phyloP scores from a whole-genome alignment of 1,284 basidiomycete species.

The Termitomyces sp. region DNA sequence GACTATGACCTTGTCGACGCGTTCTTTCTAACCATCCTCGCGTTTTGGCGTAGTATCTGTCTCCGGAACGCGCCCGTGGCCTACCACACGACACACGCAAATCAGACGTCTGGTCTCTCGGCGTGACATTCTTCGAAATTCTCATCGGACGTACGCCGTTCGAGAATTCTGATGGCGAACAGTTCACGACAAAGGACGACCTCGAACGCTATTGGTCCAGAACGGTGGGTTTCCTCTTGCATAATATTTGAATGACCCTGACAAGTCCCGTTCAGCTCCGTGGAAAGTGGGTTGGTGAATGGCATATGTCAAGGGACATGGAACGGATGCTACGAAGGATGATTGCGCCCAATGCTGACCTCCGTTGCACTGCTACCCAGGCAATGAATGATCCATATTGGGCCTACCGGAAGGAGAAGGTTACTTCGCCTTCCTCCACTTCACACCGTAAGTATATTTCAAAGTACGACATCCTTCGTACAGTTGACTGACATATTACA shows the following conservation, averaged over 20 bases:
- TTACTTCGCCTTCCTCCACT: conserved; percentile 6
- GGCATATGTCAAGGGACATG: conserved; percentile 61
- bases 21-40: conserved; percentile 14
- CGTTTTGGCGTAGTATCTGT: conserved; percentile 60
- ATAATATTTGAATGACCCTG: not conserved
- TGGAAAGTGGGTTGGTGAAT: conserved; percentile 82
- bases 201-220: conserved; percentile 80
- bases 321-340: conserved; percentile 70
- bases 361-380: conserved; percentile 62
- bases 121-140: conserved; percentile 90
- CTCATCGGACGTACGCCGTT: conserved; percentile 88
- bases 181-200: conserved; percentile 77
- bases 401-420: conserved; percentile 29
- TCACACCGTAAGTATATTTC: conserved; percentile 29
- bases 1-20: not conserved
- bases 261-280: conserved; percentile 39
- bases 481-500: conserved; percentile 1
- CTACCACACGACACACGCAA: conserved; percentile 87
- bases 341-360: conserved; percentile 71
- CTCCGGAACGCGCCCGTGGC: conserved; percentile 83
- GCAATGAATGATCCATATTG: conserved; percentile 70
- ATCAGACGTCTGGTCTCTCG: conserved; percentile 90
- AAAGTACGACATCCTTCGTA: not conserved
- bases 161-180: conserved; percentile 76
- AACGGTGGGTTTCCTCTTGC: conserved; percentile 44